phyloP scores from a whole-genome alignment of 768 basidiomycete genomes.

The Naganishia friedmannii region DNA sequence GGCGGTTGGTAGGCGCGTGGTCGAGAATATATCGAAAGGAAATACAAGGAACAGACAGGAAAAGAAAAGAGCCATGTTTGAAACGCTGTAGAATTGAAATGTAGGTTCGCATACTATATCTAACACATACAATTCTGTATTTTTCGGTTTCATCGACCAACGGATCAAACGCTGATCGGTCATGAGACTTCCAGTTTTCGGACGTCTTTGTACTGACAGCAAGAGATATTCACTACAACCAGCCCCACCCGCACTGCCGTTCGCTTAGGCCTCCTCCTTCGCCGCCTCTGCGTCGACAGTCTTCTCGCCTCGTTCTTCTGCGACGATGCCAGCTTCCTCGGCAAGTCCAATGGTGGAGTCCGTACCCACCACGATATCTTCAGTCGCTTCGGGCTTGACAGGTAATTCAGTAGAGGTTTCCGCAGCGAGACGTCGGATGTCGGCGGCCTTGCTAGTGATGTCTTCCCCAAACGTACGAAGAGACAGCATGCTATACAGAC shows the following conservation, averaged over 20 bases:
- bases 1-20: conserved; percentile 12
- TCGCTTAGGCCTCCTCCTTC: conserved; percentile 26
- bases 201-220: neutral
- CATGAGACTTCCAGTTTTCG: neutral
- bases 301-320: neutral
- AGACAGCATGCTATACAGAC: conserved; percentile 68
- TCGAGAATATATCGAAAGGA: neutral
- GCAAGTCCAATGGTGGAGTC: conserved; percentile 29
- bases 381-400: conserved; percentile 29
- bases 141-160: too few species aligned
- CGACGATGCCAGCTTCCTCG: conserved; percentile 24
- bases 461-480: conserved; percentile 79
- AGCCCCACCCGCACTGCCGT: neutral
- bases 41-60: too few species aligned
- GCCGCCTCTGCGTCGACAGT: conserved; percentile 35
- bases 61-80: too few species aligned
- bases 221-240: neutral
- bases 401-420: conserved; percentile 1
- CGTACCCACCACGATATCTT: conserved; percentile 29
- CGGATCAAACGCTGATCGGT: too few species aligned
- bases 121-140: too few species aligned
- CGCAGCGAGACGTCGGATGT: conserved; percentile 10
- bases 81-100: too few species aligned
- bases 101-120: too few species aligned
- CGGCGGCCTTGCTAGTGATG: conserved; percentile 38